Evolutionary conservation across 371 early-diverging fungal species (phyloP).

Genomic region (Zychaea mexicana): DNA sequence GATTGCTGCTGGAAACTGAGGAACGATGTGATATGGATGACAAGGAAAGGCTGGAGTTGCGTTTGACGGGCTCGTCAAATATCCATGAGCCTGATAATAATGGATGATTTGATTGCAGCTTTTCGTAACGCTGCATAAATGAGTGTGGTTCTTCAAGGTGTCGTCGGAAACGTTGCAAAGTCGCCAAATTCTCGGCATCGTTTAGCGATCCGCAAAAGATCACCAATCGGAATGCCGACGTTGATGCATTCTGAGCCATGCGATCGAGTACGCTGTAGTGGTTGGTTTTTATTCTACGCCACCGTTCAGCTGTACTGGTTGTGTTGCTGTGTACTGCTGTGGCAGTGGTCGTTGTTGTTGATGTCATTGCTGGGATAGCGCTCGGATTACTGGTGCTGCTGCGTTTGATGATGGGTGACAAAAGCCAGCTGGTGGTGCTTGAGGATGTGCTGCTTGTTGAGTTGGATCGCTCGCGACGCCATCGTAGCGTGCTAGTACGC

Average conservation of each 20-base stretch:
- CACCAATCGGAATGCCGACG: conserved; percentile 27
- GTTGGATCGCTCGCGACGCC: not conserved
- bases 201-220: conserved; percentile 34
- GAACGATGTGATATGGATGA: conserved; percentile 2
- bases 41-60: conserved; percentile 20
- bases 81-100: not conserved
- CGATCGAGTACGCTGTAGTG: conserved; percentile 28
- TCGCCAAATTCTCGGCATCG: conserved; percentile 23
- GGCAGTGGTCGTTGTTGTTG: not conserved
- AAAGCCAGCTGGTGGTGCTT: not conserved
- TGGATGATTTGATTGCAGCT: not conserved
- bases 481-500: not conserved
- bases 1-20: not conserved
- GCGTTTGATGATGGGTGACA: not conserved
- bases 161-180: conserved; percentile 16
- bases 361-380: not conserved
- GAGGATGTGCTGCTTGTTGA: not conserved
- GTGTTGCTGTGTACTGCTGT: not conserved
- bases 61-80: conserved; percentile 23
- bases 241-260: conserved; percentile 17
- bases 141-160: conserved; percentile 31
- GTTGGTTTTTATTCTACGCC: conserved; percentile 37
- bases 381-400: not conserved
- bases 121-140: conserved; percentile 13
- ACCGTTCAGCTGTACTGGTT: conserved; percentile 20